A percentile compares a stretch with the other conserved stretches of the same genome.
phyloP scores from a whole-genome alignment of 768 basidiomycete genomes.

The Trametes cingulata region DNA sequence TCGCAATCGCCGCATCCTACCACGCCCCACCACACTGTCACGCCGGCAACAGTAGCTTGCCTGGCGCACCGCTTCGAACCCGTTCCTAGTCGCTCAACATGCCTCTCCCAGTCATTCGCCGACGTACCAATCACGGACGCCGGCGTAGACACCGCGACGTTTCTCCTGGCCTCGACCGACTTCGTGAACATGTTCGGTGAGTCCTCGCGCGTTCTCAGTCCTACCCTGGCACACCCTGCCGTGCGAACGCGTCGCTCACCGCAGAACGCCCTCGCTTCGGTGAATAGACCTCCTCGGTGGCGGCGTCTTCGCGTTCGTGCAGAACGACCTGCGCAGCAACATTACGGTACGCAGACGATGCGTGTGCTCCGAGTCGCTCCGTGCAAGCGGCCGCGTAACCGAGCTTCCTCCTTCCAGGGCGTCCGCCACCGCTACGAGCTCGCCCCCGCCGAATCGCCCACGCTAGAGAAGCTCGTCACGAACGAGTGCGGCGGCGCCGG shows the following conservation, averaged over 20 bases:
- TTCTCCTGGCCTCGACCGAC: constrained; percentile 89
- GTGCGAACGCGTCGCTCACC: not conserved
- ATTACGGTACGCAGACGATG: constrained; percentile 48
- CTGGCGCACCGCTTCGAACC: constrained; percentile 7
- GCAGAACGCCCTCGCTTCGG: not conserved
- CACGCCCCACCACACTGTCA: constrained; percentile 6
- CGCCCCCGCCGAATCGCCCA: constrained; percentile 45
- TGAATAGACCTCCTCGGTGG: constrained; percentile 63
- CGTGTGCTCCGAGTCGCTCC: not conserved
- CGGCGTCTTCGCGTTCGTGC: constrained; percentile 72
- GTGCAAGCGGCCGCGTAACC: not conserved
- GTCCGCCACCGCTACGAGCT: constrained; percentile 58
- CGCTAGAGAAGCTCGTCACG: constrained; percentile 61
- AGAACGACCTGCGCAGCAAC: constrained; percentile 68
- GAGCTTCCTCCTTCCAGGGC: constrained; percentile 44
- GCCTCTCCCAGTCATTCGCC: constrained; percentile 67
- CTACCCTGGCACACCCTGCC: not conserved
- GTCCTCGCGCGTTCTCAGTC: constrained; percentile 21
- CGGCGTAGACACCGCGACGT: constrained; percentile 78
- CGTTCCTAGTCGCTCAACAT: constrained; percentile 6
- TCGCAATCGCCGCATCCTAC: constrained; percentile 17
- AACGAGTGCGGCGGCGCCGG: constrained; percentile 48
- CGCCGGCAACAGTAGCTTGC: constrained; percentile 14
- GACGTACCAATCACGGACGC: constrained; percentile 75
- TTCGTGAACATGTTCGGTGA: constrained; percentile 72